Conservation (phyloP, 257 asterid species). For the Nicotiana obtusifolia region DNA sequence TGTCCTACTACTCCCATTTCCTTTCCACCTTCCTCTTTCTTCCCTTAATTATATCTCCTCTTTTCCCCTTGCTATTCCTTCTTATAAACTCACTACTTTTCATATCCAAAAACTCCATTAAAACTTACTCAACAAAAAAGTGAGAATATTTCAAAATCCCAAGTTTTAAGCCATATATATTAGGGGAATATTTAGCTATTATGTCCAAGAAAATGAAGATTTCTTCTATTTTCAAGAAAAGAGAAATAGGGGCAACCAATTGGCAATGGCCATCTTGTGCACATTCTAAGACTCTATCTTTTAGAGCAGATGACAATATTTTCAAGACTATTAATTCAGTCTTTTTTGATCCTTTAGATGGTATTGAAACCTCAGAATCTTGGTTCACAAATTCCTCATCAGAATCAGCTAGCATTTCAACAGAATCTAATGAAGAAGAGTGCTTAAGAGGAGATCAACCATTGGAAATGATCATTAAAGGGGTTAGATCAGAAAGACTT, state of each 20-base stretch:
- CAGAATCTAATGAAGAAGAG: slow-evolving; percentile 3
- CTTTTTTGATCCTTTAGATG: slow-evolving; percentile 38
- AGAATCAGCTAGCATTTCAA: slow-evolving; percentile 19
- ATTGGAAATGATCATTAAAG: slow-evolving; percentile 47
- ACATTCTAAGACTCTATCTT: slow-evolving; percentile 20
- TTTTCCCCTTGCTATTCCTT: neutral
- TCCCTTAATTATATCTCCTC: slow-evolving; percentile 6
- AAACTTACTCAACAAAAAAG: neutral
- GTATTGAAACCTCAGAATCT: slow-evolving; percentile 33
- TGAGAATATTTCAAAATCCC: neutral
- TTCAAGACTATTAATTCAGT: slow-evolving; percentile 51
- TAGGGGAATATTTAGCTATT: neutral
- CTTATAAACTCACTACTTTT: neutral
- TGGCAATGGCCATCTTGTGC: slow-evolving; percentile 18
- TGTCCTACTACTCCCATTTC: slow-evolving; percentile 12
- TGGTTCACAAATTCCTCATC: slow-evolving; percentile 42
- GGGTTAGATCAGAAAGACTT: slow-evolving; percentile 53
- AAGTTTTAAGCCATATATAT: neutral
- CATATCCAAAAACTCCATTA: slow-evolving; percentile 3
- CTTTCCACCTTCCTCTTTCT: slow-evolving; percentile 7
- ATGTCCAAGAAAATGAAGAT: slow-evolving; percentile 14
- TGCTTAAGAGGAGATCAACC: slow-evolving; percentile 11
- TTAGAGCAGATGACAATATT: slow-evolving; percentile 11
- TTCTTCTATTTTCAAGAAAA: slow-evolving; percentile 15
- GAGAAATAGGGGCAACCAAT: neutral